Percentiles rank a stretch among this genome's conserved stretches.
These are phyloP conservation scores for Rhodocollybia butyracea DNA, from an alignment of 768 basidiomycete genomes.

Conservation along the genomic window DNA sequence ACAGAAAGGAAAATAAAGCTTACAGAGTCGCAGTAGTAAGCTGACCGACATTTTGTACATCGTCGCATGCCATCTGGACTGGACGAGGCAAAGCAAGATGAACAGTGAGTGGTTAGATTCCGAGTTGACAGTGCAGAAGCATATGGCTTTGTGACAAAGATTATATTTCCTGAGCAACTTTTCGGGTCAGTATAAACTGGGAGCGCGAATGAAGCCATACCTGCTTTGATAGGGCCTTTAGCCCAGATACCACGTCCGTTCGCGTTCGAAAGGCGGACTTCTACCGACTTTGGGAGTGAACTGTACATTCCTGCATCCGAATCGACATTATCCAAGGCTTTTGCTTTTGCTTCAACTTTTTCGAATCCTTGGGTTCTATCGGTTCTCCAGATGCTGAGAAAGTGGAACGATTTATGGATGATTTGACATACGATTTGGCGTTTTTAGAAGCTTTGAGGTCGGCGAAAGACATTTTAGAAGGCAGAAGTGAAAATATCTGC, in stretches of 20 bases:
- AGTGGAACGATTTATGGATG: slow-evolving; percentile 20
- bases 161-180: slow-evolving; percentile 45
- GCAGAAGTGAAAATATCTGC: no score
- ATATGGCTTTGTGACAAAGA: slow-evolving; percentile 59
- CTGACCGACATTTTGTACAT: slow-evolving; percentile 67
- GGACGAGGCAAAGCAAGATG: slow-evolving; percentile 53
- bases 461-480: slow-evolving; percentile 31
- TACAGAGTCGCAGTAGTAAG: slow-evolving; percentile 78
- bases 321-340: not conserved
- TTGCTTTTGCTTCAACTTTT: not conserved
- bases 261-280: slow-evolving; percentile 30
- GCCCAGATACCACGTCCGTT: slow-evolving; percentile 48
- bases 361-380: slow-evolving; percentile 11
- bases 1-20: slow-evolving; percentile 19
- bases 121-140: slow-evolving; percentile 62
- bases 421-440: slow-evolving; percentile 35
- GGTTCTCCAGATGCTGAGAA: slow-evolving; percentile 16
- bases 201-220: not conserved
- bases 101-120: slow-evolving; percentile 63
- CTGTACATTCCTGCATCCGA: slow-evolving; percentile 18
- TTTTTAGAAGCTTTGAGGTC: slow-evolving; percentile 27
- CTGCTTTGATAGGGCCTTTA: slow-evolving; percentile 15
- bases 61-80: slow-evolving; percentile 46
- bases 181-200: not conserved
- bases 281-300: slow-evolving; percentile 36